Evolutionary conservation across 179 eudicot species (phyloP), one percentile per base, ranked within the genome.

Genomic region (Vitellaria paradoxa): DNA sequence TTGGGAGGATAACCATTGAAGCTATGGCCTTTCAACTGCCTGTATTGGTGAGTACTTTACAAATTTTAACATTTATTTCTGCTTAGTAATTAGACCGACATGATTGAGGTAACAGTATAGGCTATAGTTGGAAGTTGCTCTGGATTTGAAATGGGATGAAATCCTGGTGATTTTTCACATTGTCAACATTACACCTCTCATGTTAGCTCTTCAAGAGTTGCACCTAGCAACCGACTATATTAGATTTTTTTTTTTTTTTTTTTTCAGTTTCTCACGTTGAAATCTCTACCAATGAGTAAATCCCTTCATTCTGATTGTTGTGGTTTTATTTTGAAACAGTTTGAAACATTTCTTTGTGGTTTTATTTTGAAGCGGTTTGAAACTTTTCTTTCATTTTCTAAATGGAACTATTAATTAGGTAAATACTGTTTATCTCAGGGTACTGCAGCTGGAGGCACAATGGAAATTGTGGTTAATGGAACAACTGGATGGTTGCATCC

Each of bases 11-110:
- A 76, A 93, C 97, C 67, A 93, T 93, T 50, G 98, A 93, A 87
- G 98, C 98, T 45, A 93, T 93, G 98, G 97, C 97, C 30, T 93
- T 93, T 81, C 93, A 90, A 88, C 85, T 92, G 55, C 98, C 97
- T 74, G 98, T 92, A 40, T 79, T 92, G 88, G 98, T 92, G 82
- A 85, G 75, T 10, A 49, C 76, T 66, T 53, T 23, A 45, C 60
- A 23, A 15, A 63, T 17, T 56, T 68, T 24, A 11, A n/a, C 9
- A 26, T 18, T 23, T 8, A 14, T 30, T 65, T 23, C 20, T 49
- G n/a, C 60, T 52, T 45, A 9, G n/a, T 15, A 30, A 65, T 46
- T 50, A 56, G 66, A 20, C 52, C 65, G 11, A 59, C 18, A 40
- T 15, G 10, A 57, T 24, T 50, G 59, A 24, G 20, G 23, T 37